Base-by-base conservation (phyloP, 768 basidiomycete genomes). In the Dacryopinax spathularia region DNA sequence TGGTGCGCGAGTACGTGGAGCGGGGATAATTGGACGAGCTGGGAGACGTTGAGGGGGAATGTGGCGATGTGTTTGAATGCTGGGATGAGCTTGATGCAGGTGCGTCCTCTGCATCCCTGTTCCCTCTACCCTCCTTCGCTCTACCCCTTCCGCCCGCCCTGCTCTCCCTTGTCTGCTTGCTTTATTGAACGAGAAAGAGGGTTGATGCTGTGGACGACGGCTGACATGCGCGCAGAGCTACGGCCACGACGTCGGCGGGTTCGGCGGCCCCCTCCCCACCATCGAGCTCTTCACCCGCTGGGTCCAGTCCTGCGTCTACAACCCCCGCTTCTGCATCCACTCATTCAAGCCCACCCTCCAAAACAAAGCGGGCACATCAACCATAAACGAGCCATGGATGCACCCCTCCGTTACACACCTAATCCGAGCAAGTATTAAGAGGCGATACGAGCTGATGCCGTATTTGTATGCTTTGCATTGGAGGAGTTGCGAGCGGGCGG, bases 311-410 rank as follows among this genome's bases (percentile, higher is more conserved):
- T 70, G 70, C 43, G 69, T 70, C 34, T 69, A 70, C 18, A 70
- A 72, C 61, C 66, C 69, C 12, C 65, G 73, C 60, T 74, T 74
- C 68, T 74, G 73, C 63, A 72, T 74, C 43, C 73, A 74, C 63
- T 65, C 62, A 18, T 74, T 72, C 70, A 74, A 74, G 65, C 73
- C 73, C 5, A 66, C 70, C 61, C 69, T 70, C 62, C 61, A 66
- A 10, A 71, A 71, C 63, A 64, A 65, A 6, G 64, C 59, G 20
- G 72, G 72, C 13, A 65, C 70, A 10, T 68, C 67, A 7, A 65
- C 68, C 35, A 73, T 70, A 6, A 73, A 73, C 44, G 62, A 67
- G 37, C 72, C 72, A 16, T 73, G 72, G 72, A 73, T 73, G 72
- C 48, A 56, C 29, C 48, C 48, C 13, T 56, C 48, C 48, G 48